Percentiles rank a stretch among this genome's conserved stretches.
Conservation (phyloP, 1,139 yeast genomes). For the Kodamaea derodonti region DNA sequence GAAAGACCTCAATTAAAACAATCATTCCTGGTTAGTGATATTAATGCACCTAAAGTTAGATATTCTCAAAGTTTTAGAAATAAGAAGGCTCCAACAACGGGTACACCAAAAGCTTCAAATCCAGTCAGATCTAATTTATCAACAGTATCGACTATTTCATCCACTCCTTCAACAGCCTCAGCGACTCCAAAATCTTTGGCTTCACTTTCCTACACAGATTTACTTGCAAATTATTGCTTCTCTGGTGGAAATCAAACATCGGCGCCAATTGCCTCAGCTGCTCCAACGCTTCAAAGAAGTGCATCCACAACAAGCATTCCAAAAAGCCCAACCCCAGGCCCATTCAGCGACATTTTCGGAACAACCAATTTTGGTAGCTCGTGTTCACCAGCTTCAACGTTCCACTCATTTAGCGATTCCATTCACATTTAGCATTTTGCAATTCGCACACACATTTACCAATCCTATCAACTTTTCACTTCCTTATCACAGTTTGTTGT, state of each 20-base stretch:
- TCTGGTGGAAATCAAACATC: slow-evolving; percentile 20
- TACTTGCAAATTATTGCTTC: slow-evolving; percentile 32
- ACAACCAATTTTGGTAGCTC: slow-evolving; percentile 9
- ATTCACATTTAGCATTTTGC: slow-evolving; percentile 20
- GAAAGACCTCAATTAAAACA: slow-evolving; percentile 23
- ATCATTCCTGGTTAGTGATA: slow-evolving; percentile 25
- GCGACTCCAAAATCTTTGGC: slow-evolving; percentile 6
- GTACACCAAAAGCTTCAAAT: background rate
- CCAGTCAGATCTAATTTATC: background rate
- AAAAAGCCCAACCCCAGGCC: slow-evolving; percentile 1
- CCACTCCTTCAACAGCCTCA: background rate
- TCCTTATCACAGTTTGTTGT: background rate
- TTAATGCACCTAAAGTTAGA: slow-evolving; percentile 15
- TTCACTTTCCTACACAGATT: slow-evolving; percentile 28
- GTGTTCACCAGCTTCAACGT: slow-evolving; percentile 24
- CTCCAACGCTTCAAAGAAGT: slow-evolving; percentile 6
- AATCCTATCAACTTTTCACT: background rate
- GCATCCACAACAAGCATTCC: slow-evolving; percentile 1
- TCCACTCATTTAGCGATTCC: slow-evolving; percentile 32
- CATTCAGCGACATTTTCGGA: slow-evolving; percentile 9
- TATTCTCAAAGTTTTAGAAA: slow-evolving; percentile 18
- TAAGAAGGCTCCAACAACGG: background rate
- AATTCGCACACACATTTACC: background rate
- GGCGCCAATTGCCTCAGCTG: slow-evolving; percentile 1
- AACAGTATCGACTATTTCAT: background rate